Conservation (phyloP, 2,329 filamentous ascomycete species). For the Arachnomyces sp. region DNA sequence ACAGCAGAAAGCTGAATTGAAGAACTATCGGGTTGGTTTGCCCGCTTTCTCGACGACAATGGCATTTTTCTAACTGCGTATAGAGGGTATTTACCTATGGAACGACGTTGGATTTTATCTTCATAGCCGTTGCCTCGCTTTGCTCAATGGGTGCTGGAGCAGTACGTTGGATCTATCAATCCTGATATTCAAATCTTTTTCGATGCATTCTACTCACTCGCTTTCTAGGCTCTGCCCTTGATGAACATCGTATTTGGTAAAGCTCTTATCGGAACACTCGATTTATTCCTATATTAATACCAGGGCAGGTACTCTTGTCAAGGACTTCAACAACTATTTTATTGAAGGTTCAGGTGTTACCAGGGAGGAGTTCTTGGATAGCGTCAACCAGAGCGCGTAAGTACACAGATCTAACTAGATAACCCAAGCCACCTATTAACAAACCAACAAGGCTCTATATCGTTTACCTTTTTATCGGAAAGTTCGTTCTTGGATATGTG, state of each 20-base stretch:
- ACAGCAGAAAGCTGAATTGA: slow-evolving; percentile 9
- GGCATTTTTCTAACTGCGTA: slow-evolving; percentile 2
- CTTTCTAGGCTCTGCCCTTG: slow-evolving; percentile 29
- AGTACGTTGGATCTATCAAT: slow-evolving; percentile 14
- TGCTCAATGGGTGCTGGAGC: slow-evolving; percentile 20
- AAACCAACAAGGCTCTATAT: slow-evolving; percentile 41
- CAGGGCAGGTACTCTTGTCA: slow-evolving; percentile 36
- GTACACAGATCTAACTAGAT: slow-evolving; percentile 4
- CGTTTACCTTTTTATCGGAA: slow-evolving; percentile 50
- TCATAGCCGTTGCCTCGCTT: slow-evolving; percentile 15
- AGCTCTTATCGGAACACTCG: not conserved
- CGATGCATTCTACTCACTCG: too few relatives aligned
- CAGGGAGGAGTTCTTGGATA: slow-evolving; percentile 40
- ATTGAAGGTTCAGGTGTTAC: slow-evolving; percentile 32
- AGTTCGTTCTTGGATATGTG: slow-evolving; percentile 47
- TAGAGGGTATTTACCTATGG: slow-evolving; percentile 19
- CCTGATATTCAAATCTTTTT: not conserved
- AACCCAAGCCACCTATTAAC: not conserved
- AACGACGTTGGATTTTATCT: slow-evolving; percentile 12
- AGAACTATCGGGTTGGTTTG: slow-evolving; percentile 18
- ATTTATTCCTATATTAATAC: not conserved
- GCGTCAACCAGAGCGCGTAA: slow-evolving; percentile 39
- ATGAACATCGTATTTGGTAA: slow-evolving; percentile 53
- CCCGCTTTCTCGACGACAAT: not conserved
- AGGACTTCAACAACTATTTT: slow-evolving; percentile 51